Evolutionary conservation across 2,329 filamentous ascomycete genomes (phyloP).

Genomic region (Rugonectria rugulosa): DNA sequence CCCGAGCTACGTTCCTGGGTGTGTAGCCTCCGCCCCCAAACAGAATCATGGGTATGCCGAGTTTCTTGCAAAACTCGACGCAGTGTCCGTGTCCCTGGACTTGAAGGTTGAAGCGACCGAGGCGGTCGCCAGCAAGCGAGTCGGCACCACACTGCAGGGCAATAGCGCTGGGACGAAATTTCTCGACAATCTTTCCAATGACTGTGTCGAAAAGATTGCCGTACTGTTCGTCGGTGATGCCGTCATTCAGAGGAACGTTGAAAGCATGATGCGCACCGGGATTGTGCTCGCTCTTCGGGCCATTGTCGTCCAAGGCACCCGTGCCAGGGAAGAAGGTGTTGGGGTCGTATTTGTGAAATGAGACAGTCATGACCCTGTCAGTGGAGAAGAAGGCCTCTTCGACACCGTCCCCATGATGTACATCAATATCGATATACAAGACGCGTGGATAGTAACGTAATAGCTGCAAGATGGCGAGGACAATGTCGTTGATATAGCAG

Average conservation of each 20-base stretch:
- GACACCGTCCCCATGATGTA: slow-evolving; percentile 90
- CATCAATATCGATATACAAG: slow-evolving; percentile 93
- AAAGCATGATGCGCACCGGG: slow-evolving; percentile 88
- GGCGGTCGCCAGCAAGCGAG: slow-evolving; percentile 88
- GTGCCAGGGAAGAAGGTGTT: slow-evolving; percentile 87
- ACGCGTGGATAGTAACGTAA: slow-evolving; percentile 84
- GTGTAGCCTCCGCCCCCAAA: slow-evolving; percentile 97
- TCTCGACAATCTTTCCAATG: slow-evolving; percentile 78
- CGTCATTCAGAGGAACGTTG: slow-evolving; percentile 90
- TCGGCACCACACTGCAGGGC: slow-evolving; percentile 96
- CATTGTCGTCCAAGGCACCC: slow-evolving; percentile 85
- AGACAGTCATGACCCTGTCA: slow-evolving; percentile 89
- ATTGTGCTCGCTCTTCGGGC: slow-evolving; percentile 82
- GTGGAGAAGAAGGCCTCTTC: slow-evolving; percentile 92
- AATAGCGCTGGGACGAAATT: slow-evolving; percentile 89
- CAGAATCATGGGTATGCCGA: slow-evolving; percentile 82
- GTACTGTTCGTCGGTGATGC: slow-evolving; percentile 92
- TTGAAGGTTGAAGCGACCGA: slow-evolving; percentile 96
- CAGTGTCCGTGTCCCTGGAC: slow-evolving; percentile 94
- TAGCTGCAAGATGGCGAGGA: slow-evolving; percentile 89
- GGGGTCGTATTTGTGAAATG: slow-evolving; percentile 96
- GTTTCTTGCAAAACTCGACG: slow-evolving; percentile 85
- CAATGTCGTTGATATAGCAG: slow-evolving; percentile 99
- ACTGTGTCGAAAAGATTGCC: slow-evolving; percentile 83
- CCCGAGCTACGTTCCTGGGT: slow-evolving; percentile 92